Percentiles rank a stretch among this genome's conserved stretches.
Evolutionary conservation across 345 rosid genomes (phyloP).

Genomic region (Linum trigynum): DNA sequence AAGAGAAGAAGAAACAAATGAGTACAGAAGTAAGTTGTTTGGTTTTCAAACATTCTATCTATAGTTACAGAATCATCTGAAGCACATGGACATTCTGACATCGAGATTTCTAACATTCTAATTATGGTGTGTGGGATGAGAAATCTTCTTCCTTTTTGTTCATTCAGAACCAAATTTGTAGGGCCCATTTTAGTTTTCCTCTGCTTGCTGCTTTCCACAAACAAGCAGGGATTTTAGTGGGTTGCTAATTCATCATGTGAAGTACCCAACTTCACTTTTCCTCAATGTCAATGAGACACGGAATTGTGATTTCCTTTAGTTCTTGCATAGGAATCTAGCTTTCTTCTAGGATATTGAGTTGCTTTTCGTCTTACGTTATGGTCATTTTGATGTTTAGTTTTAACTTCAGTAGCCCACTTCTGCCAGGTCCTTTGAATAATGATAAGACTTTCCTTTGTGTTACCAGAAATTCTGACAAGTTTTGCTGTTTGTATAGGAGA

Average conservation of each 20-base stretch:
- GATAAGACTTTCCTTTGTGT: constrained; percentile 6
- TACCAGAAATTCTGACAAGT: constrained; percentile 2
- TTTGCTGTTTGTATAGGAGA: constrained; percentile 50
- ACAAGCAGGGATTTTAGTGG: background rate
- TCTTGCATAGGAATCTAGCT: background rate
- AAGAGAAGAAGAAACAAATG: constrained; percentile 97
- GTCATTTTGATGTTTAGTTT: background rate
- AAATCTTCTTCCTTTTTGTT: too few relatives aligned
- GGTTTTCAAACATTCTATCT: background rate
- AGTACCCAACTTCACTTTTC: background rate
- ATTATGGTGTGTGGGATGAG: background rate
- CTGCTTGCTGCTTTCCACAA: background rate
- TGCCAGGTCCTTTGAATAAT: constrained; percentile 3
- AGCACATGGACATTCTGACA: background rate
- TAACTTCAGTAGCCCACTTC: constrained; percentile 1
- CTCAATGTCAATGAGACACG: background rate
- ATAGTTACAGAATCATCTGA: too few relatives aligned
- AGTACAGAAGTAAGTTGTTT: constrained; percentile 62
- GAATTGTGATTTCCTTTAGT: too few relatives aligned
- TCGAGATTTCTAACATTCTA: background rate
- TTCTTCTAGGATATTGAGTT: background rate
- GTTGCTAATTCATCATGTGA: background rate
- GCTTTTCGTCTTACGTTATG: too few relatives aligned
- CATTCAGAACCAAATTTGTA: background rate
- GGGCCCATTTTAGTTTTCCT: background rate